Conservation (phyloP, 1,284 basidiomycete species). For the Boletus sp. region DNA sequence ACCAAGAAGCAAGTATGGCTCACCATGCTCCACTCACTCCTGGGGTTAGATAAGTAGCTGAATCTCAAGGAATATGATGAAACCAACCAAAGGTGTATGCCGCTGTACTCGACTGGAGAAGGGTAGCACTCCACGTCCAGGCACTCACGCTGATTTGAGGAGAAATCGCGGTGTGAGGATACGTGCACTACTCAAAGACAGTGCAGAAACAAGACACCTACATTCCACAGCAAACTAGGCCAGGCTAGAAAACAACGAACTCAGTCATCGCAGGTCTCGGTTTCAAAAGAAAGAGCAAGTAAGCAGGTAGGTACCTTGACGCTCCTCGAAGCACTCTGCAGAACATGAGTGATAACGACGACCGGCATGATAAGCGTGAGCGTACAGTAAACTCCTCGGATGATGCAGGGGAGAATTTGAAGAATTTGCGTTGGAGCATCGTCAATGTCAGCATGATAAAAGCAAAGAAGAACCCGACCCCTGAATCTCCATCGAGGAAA, state of each 20-base stretch:
- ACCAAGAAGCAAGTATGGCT: background rate
- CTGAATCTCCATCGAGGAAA: conserved; percentile 22
- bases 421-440: conserved; percentile 45
- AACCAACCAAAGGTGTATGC: conserved; percentile 47
- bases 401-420: conserved; percentile 42
- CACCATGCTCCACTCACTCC: conserved; percentile 49
- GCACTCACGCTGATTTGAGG: conserved; percentile 49
- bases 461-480: conserved; percentile 50
- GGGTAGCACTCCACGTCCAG: conserved; percentile 58
- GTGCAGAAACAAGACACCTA: conserved; percentile 24
- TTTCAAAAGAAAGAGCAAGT: too few relatives aligned
- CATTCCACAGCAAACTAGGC: conserved; percentile 62
- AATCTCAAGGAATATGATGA: background rate
- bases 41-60: conserved; percentile 9
- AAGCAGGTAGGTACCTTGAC: conserved; percentile 36
- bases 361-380: background rate
- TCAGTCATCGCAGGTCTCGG: conserved; percentile 10
- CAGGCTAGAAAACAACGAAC: conserved; percentile 43
- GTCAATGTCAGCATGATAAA: conserved; percentile 46
- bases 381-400: conserved; percentile 55
- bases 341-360: conserved; percentile 1
- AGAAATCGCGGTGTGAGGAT: conserved; percentile 2
- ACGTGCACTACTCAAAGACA: too few relatives aligned
- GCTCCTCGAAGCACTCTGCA: conserved; percentile 43
- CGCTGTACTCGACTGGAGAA: conserved; percentile 54